These are phyloP conservation scores for Epipyxis sp. DNA, from an alignment of 108 stramenopile genomes.

Conservation along the genomic window DNA sequence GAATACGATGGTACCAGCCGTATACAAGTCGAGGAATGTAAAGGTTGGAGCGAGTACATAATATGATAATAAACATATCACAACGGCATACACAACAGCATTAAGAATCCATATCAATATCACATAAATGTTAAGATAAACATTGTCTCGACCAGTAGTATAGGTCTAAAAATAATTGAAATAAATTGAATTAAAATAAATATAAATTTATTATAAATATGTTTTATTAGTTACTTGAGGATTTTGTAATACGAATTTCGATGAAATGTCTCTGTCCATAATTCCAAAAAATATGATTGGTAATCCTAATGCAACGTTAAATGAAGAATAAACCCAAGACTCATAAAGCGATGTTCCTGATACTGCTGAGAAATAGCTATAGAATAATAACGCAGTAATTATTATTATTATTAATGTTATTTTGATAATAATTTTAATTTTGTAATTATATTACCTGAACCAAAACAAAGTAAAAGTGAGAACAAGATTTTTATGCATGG, in stretches of 20 bases:
- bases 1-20: conserved; percentile 12
- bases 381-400: neutral
- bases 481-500: conserved; percentile 68
- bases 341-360: conserved; percentile 48
- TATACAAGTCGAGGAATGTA: neutral
- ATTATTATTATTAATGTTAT: neutral
- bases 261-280: conserved; percentile 83
- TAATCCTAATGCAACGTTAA: conserved; percentile 77
- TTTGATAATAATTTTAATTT: neutral
- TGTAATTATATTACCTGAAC: conserved; percentile 1
- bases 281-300: conserved; percentile 80
- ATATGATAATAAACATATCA: conserved; percentile 12
- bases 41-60: neutral
- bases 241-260: conserved; percentile 62
- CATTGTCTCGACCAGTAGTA: neutral
- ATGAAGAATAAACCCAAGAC: conserved; percentile 53
- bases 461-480: conserved; percentile 57
- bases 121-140: neutral
- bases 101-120: conserved; percentile 20
- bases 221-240: conserved; percentile 34
- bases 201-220: neutral
- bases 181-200: neutral
- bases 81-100: conserved; percentile 23
- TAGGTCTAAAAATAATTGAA: neutral
- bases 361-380: conserved; percentile 21